Conservation (phyloP, 2,329 filamentous ascomycete species). For the Calycina herbarum region DNA sequence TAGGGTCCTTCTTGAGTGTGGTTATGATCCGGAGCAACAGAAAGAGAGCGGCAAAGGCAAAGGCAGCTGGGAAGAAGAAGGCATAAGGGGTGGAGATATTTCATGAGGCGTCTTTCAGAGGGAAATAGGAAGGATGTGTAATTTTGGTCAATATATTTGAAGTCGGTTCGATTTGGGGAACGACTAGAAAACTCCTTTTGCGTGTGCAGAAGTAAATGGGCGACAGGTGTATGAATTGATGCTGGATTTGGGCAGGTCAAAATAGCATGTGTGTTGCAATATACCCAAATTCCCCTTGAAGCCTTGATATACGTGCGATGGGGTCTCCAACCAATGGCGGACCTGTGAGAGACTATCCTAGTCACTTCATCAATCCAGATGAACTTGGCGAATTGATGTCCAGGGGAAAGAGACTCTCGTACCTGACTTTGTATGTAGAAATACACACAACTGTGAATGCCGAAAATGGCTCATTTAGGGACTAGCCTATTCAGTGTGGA, state of each 20-base stretch:
- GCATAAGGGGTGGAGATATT: conserved; percentile 49
- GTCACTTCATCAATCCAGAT: neutral
- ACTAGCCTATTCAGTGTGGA: neutral
- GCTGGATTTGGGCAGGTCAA: conserved; percentile 1
- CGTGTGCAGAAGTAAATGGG: neutral
- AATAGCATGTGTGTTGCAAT: neutral
- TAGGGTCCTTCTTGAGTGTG: conserved; percentile 91
- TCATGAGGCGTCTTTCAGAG: neutral
- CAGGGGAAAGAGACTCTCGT: neutral
- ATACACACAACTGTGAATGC: neutral
- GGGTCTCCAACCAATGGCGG: neutral
- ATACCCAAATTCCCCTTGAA: conserved; percentile 4
- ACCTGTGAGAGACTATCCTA: neutral
- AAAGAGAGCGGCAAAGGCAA: conserved; percentile 95
- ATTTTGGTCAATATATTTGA: conserved; percentile 5
- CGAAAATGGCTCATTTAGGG: neutral
- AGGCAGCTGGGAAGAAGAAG: conserved; percentile 85
- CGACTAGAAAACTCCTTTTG: neutral
- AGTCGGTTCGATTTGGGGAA: neutral
- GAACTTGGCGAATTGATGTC: neutral
- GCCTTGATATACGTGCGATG: neutral
- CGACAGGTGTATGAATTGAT: neutral
- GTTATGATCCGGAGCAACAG: conserved; percentile 99
- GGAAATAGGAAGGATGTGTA: neutral
- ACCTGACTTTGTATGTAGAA: neutral